Conservation (phyloP, 2,329 filamentous ascomycete species). For the Pseudogymnoascus sp. region DNA sequence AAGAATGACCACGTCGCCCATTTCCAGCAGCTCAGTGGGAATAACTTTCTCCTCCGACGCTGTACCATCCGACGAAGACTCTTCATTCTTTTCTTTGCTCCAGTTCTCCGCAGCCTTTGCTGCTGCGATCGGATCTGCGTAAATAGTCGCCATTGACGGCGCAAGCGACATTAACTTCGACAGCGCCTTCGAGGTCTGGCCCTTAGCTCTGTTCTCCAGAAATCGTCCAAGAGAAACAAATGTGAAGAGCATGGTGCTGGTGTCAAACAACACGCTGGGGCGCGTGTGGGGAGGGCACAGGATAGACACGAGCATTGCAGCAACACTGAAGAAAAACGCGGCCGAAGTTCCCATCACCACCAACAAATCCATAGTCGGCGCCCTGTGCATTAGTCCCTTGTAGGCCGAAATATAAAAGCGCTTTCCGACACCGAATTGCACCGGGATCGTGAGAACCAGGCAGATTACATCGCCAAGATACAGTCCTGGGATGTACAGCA, state of each 20-base stretch:
- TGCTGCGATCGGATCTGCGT: conserved; percentile 85
- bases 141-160: conserved; percentile 95
- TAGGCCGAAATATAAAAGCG: conserved; percentile 92
- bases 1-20: conserved; percentile 87
- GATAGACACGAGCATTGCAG: conserved; percentile 78
- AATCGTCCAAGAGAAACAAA: conserved; percentile 89
- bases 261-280: conserved; percentile 90
- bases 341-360: conserved; percentile 90
- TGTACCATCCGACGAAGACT: conserved; percentile 41
- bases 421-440: conserved; percentile 93
- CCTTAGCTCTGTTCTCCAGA: conserved; percentile 90
- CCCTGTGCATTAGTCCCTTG: conserved; percentile 82
- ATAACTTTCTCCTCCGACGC: conserved; percentile 78
- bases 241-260: conserved; percentile 95
- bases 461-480: conserved; percentile 86
- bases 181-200: conserved; percentile 88
- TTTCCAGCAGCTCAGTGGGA: conserved; percentile 87
- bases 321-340: conserved; percentile 91
- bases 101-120: conserved; percentile 82
- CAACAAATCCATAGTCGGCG: conserved; percentile 96
- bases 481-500: conserved; percentile 62
- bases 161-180: conserved; percentile 92
- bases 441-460: conserved; percentile 75
- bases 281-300: conserved; percentile 66
- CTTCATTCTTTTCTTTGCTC: conserved; percentile 43